Conservation (phyloP, 2,329 filamentous ascomycete species). For the Fusarium sp. region DNA sequence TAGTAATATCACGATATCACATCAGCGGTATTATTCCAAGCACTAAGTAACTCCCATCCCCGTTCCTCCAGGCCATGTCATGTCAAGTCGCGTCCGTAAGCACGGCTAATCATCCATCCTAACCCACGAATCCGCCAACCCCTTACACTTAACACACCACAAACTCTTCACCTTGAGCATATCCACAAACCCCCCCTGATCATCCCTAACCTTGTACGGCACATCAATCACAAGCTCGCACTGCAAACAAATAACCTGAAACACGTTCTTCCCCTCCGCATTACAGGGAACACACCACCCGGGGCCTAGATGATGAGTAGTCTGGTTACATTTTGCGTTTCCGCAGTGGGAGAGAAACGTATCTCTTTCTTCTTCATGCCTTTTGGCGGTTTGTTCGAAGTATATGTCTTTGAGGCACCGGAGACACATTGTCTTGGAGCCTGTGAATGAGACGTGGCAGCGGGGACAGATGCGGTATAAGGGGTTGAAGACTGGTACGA, state of each 20-base stretch:
- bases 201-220: constrained; percentile 13
- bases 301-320: constrained; percentile 32
- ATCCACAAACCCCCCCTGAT: constrained; percentile 19
- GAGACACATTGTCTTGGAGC: constrained; percentile 3
- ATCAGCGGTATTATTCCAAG: neutral
- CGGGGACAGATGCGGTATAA: neutral
- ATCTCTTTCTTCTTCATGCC: neutral
- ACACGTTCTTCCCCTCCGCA: neutral
- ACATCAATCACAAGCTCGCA: constrained; percentile 8
- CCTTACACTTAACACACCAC: constrained; percentile 32
- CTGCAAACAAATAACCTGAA: constrained; percentile 20
- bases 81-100: neutral
- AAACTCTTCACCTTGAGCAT: constrained; percentile 24
- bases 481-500: constrained; percentile 13
- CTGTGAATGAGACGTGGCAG: neutral
- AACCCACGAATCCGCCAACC: constrained; percentile 19
- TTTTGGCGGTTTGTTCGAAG: neutral
- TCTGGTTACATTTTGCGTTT: neutral
- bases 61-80: neutral
- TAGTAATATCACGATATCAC: neutral
- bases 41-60: neutral
- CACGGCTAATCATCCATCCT: neutral
- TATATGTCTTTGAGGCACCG: neutral
- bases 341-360: constrained; percentile 6
- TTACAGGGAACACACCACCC: constrained; percentile 32